A percentile compares a stretch with the other conserved stretches of the same genome.
phyloP scores from a whole-genome alignment of 1,284 basidiomycete genomes.

The Austroboletus rostrupii region DNA sequence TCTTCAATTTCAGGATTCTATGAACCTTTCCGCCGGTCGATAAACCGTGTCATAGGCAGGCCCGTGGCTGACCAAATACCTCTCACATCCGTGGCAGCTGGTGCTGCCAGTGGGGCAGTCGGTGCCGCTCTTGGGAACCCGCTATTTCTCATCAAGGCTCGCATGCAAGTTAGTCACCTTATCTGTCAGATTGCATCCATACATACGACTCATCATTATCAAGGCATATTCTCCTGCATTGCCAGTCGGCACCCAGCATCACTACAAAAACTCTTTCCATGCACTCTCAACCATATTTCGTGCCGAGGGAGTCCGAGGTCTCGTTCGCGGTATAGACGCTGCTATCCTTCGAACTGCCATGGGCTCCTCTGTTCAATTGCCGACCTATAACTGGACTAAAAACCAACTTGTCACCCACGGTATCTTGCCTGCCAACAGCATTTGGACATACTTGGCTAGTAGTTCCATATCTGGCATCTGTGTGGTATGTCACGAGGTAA shows the following conservation, averaged over 20 bases:
- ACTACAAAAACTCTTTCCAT: slow-evolving; percentile 82
- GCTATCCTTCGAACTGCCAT: slow-evolving; percentile 92
- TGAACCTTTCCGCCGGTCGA: slow-evolving; percentile 78
- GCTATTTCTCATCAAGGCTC: slow-evolving; percentile 92
- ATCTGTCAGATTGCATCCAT: neutral
- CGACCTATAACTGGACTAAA: slow-evolving; percentile 93
- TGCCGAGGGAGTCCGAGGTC: slow-evolving; percentile 74
- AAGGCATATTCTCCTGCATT: slow-evolving; percentile 88
- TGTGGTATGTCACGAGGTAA: slow-evolving; percentile 60
- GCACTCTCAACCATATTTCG: slow-evolving; percentile 79
- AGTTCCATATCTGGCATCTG: slow-evolving; percentile 88
- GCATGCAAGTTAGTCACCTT: slow-evolving; percentile 77
- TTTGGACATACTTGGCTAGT: slow-evolving; percentile 86
- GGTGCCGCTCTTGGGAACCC: slow-evolving; percentile 93
- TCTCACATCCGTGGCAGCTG: slow-evolving; percentile 76
- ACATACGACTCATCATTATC: slow-evolving; percentile 2
- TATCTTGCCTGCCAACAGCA: slow-evolving; percentile 67
- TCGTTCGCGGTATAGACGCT: slow-evolving; percentile 89
- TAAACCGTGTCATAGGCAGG: slow-evolving; percentile 72
- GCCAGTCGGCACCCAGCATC: slow-evolving; percentile 92
- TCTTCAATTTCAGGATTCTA: slow-evolving; percentile 76
- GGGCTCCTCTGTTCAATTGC: slow-evolving; percentile 92
- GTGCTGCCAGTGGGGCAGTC: slow-evolving; percentile 85
- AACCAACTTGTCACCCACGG: slow-evolving; percentile 64
- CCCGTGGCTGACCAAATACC: slow-evolving; percentile 63